phyloP scores from a whole-genome alignment of 805 yeast species.

The Pichia thaimueangensis region DNA sequence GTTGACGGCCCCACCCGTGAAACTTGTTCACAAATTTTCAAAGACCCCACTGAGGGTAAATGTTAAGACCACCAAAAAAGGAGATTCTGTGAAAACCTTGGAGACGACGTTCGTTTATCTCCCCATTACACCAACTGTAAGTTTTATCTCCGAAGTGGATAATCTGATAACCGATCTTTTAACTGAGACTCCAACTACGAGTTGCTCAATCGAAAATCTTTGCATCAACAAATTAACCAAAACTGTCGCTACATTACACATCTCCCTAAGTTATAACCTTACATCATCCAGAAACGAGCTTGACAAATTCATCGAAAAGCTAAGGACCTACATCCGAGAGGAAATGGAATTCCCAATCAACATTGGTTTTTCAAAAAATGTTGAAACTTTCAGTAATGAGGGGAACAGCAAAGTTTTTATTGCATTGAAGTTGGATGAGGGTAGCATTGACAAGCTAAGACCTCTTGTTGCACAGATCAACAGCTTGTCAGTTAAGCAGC shows the following conservation, averaged over 20 bases:
- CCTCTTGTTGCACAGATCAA: neutral
- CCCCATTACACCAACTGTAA: neutral
- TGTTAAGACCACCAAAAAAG: neutral
- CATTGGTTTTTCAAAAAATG: neutral
- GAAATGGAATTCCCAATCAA: neutral
- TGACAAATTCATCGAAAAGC: neutral
- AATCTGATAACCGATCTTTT: no score
- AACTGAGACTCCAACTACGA: no score
- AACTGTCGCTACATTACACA: neutral
- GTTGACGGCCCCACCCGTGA: neutral
- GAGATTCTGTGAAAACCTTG: neutral
- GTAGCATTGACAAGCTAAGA: neutral
- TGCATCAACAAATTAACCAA: neutral
- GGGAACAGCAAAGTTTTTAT: neutral
- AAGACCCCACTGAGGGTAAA: neutral
- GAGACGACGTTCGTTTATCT: conserved; percentile 1
- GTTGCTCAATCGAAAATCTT: neutral
- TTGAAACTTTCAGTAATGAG: neutral
- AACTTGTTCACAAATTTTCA: neutral
- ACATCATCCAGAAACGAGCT: neutral
- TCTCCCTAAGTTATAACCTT: neutral
- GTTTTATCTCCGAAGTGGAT: no score
- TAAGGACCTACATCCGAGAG: neutral
- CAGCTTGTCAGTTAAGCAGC: neutral
- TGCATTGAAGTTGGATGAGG: neutral